Conservation (phyloP, 164 flowering plant genomes). For the Santalum album region DNA sequence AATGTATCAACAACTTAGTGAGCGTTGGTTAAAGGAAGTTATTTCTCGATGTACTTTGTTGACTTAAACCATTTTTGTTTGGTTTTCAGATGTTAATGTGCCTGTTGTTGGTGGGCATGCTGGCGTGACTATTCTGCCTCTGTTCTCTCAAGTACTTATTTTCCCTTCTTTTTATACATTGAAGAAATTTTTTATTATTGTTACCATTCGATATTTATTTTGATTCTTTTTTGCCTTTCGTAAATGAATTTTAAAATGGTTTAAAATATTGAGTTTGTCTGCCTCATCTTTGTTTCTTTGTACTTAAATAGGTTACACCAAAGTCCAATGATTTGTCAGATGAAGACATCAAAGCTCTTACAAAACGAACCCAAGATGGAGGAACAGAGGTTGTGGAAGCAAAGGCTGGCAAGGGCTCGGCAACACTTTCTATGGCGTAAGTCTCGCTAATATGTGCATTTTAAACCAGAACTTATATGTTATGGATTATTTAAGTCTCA, state of each 20-base stretch:
- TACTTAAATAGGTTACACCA: neutral
- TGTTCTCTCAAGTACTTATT: slow-evolving; percentile 3
- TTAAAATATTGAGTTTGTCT: neutral
- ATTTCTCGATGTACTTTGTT: neutral
- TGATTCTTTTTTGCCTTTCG: neutral
- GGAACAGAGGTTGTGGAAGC: slow-evolving; percentile 36
- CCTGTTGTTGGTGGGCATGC: slow-evolving; percentile 8
- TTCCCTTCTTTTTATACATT: neutral
- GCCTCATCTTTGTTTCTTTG: neutral
- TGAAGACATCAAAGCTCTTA: slow-evolving; percentile 10
- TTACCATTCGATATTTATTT: neutral
- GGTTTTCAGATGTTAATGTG: slow-evolving; percentile 3
- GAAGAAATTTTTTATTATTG: too few species aligned
- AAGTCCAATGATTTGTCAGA: slow-evolving; percentile 1
- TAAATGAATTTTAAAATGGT: neutral
- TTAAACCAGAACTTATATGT: too few species aligned
- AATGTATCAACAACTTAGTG: too few species aligned
- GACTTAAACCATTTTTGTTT: neutral
- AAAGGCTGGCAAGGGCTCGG: slow-evolving; percentile 30
- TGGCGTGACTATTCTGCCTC: slow-evolving; percentile 3
- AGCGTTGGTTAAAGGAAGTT: too few species aligned
- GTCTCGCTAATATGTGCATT: neutral
- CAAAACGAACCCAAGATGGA: slow-evolving; percentile 27
- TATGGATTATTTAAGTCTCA: too few species aligned
- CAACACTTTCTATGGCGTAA: slow-evolving; percentile 27